Evolutionary conservation across 2,329 filamentous ascomycete species (phyloP), one percentile per base, ranked within the genome.

Genomic region (Pseudocercospora cruenta): DNA sequence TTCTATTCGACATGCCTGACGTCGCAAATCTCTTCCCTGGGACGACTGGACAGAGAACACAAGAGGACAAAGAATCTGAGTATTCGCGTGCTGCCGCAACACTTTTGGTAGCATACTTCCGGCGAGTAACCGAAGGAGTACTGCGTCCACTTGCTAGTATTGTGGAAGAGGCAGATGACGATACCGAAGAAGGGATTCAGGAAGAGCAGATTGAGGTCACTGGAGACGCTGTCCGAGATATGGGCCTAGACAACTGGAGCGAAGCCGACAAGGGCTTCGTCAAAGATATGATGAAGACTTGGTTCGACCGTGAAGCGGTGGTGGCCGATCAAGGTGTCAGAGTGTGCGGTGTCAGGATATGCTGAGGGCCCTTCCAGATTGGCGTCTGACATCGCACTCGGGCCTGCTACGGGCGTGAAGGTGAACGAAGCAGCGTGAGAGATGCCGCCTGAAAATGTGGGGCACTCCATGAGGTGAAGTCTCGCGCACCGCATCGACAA

Each of bases 161-260:
- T 3, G 85, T 91, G 5, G 84, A 87, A 54, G 69, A 75, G n/a
- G 79, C 79, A 24, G 78, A 79, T 51, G 74, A 75, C 36, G 72
- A 72, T 16, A 76, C 9, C 0, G 80, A 80, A 4, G 77, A 79
- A 12, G 80, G 80, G 4, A 73, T 76, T 16, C 76, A 74, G n/a
- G 80, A 80, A 43, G 77, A 76, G 4, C 75, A 70, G n/a, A 72
- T 78, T 69, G 21, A 75, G 68, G 80, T 94, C 22, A 85, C 85
- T 68, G 87, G 86, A 69, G 88, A 88, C 26, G 87, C 91, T 62
- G 77, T 94, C 58, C 85, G 87, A 65, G 82, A 84, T 54, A 90
- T 94, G 88, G 92, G 92, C 0, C 83, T 95, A 21, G 92, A 95
- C 72, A 83, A 89, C 0, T 95, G 91, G 91, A 93, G 90, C 75